A percentile compares a stretch with the other conserved stretches of the same genome.
phyloP scores from a whole-genome alignment of 176 grass and related monocot species.

The Elaeis guineensis region DNA sequence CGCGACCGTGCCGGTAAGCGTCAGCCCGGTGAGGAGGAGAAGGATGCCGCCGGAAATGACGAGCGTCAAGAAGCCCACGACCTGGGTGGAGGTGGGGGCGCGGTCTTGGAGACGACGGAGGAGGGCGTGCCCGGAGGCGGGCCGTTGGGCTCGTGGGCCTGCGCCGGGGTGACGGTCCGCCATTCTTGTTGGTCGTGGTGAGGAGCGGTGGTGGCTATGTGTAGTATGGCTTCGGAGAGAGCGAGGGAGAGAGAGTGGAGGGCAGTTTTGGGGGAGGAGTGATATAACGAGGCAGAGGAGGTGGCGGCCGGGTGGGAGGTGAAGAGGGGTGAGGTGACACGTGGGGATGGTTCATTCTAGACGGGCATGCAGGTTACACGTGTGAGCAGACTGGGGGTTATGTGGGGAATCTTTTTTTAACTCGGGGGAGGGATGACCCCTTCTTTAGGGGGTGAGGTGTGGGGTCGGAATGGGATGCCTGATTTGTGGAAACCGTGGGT shows the following conservation, averaged over 20 bases:
- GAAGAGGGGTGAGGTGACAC: conserved; percentile 7
- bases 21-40: conserved; percentile 43
- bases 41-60: conserved; percentile 35
- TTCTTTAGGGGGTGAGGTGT: not conserved
- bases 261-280: not conserved
- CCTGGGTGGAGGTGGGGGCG: conserved; percentile 45
- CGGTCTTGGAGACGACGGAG: conserved; percentile 44
- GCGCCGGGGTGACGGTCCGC: conserved; percentile 18
- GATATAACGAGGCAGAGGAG: conserved; percentile 13
- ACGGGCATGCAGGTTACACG: conserved; percentile 24
- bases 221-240: too few relatives aligned
- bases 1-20: conserved; percentile 45
- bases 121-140: conserved; percentile 17
- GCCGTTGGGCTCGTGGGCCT: conserved; percentile 11
- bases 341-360: not conserved
- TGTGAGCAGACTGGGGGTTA: not conserved
- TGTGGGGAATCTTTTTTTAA: too few relatives aligned
- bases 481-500: too few relatives aligned
- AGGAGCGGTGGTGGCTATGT: too few relatives aligned
- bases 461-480: too few relatives aligned
- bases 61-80: conserved; percentile 51
- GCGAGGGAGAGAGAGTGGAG: not conserved
- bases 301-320: not conserved
- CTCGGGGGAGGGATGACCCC: conserved; percentile 1
- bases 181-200: not conserved